These are phyloP conservation scores for Tricholoma bakamatsutake DNA, from an alignment of 768 basidiomycete species.

Conservation along the genomic window DNA sequence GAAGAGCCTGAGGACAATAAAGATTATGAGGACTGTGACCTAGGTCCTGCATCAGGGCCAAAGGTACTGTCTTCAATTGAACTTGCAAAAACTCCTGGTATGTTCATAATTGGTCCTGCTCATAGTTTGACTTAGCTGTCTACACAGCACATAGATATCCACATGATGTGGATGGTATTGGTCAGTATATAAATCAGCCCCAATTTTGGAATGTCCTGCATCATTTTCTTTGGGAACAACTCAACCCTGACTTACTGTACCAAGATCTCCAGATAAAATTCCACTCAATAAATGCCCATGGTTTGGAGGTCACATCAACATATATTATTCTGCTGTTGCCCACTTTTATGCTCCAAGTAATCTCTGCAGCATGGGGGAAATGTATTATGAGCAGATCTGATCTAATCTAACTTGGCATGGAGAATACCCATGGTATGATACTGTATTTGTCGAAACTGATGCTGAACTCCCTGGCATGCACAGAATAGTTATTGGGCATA, in stretches of 20 bases:
- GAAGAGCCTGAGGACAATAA: background rate
- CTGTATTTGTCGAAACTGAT: background rate
- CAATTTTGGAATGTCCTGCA: slow-evolving; percentile 9
- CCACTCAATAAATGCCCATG: slow-evolving; percentile 13
- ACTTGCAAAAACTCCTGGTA: background rate
- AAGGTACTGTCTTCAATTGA: background rate
- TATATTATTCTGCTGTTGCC: slow-evolving; percentile 25
- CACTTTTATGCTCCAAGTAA: slow-evolving; percentile 32
- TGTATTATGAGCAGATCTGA: slow-evolving; percentile 18
- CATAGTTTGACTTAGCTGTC: no score
- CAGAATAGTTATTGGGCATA: background rate
- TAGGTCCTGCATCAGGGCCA: background rate
- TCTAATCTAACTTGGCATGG: slow-evolving; percentile 23
- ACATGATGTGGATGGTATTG: slow-evolving; percentile 3
- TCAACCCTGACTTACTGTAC: slow-evolving; percentile 11
- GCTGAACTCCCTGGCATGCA: background rate
- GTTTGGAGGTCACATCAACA: slow-evolving; percentile 11
- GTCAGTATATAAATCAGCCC: slow-evolving; percentile 6
- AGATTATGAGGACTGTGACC: background rate
- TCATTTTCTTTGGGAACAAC: slow-evolving; percentile 11
- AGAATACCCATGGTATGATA: slow-evolving; percentile 20
- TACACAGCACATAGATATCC: slow-evolving; percentile 4
- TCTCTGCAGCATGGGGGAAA: slow-evolving; percentile 16
- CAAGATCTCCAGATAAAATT: slow-evolving; percentile 4
- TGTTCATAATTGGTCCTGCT: background rate